Evolutionary conservation across 257 asterid species (phyloP).

Genomic region (Nemophila menziesii): DNA sequence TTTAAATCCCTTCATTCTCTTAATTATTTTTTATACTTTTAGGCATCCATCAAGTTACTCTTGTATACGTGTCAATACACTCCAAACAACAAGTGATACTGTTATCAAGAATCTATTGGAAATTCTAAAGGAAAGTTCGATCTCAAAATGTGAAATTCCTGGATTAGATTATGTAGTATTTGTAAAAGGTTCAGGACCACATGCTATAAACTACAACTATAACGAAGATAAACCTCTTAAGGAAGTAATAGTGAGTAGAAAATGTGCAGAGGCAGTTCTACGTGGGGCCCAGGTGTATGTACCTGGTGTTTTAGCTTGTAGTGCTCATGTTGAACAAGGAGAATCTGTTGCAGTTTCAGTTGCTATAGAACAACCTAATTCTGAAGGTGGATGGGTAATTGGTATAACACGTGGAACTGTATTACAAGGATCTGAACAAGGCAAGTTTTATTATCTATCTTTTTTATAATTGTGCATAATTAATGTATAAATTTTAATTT

Average conservation of each 20-base stretch:
- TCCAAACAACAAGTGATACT: slow-evolving; percentile 49
- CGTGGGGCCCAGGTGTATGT: slow-evolving; percentile 99
- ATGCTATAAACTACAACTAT: slow-evolving; percentile 48
- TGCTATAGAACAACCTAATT: slow-evolving; percentile 68
- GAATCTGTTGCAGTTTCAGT: slow-evolving; percentile 87
- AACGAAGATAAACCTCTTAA: slow-evolving; percentile 51
- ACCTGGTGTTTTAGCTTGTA: slow-evolving; percentile 99
- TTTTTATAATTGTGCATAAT: neutral
- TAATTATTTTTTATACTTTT: slow-evolving; percentile 9
- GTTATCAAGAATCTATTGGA: slow-evolving; percentile 57
- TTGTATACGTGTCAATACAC: slow-evolving; percentile 80
- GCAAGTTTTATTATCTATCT: slow-evolving; percentile 25
- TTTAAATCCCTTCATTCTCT: neutral
- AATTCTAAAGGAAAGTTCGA: slow-evolving; percentile 31
- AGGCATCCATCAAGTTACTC: slow-evolving; percentile 95
- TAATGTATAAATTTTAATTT: slow-evolving; percentile 8
- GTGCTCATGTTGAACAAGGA: slow-evolving; percentile 91
- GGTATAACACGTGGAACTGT: slow-evolving; percentile 91
- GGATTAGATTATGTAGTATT: slow-evolving; percentile 66
- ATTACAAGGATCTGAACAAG: slow-evolving; percentile 65
- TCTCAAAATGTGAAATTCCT: slow-evolving; percentile 58
- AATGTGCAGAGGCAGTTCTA: slow-evolving; percentile 98
- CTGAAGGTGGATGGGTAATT: slow-evolving; percentile 80
- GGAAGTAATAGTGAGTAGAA: slow-evolving; percentile 90
- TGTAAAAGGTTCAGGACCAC: slow-evolving; percentile 85